phyloP scores from a whole-genome alignment of 2,329 filamentous ascomycete species.

The Penicillium sp. region DNA sequence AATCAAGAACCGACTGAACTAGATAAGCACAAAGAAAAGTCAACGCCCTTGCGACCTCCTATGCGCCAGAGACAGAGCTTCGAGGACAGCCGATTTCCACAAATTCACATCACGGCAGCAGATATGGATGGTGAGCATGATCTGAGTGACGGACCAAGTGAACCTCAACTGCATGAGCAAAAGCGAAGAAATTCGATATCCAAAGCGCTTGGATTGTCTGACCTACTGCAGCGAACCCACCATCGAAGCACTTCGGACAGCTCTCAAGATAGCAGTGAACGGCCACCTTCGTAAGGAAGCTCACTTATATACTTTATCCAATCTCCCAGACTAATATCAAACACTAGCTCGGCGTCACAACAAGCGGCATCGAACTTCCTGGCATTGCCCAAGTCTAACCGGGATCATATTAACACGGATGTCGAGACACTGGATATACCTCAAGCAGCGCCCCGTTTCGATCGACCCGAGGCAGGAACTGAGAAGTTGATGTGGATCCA shows the following conservation, averaged over 20 bases:
- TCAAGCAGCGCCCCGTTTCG: slow-evolving; percentile 29
- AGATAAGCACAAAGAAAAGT: slow-evolving; percentile 1
- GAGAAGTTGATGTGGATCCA: slow-evolving; percentile 38
- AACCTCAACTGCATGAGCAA: slow-evolving; percentile 13
- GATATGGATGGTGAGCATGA: slow-evolving; percentile 15
- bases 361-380: slow-evolving; percentile 25
- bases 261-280: slow-evolving; percentile 17
- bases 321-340: background rate
- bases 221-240: slow-evolving; percentile 9
- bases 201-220: slow-evolving; percentile 10
- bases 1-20: background rate
- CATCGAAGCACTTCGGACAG: slow-evolving; percentile 15
- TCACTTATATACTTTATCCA: background rate
- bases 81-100: slow-evolving; percentile 22
- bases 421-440: slow-evolving; percentile 25
- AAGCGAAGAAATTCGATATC: slow-evolving; percentile 10
- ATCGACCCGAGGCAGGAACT: slow-evolving; percentile 32
- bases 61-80: slow-evolving; percentile 28
- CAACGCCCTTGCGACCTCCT: slow-evolving; percentile 16
- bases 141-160: slow-evolving; percentile 15
- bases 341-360: slow-evolving; percentile 15
- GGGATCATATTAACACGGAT: slow-evolving; percentile 25
- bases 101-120: slow-evolving; percentile 32
- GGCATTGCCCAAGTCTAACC: slow-evolving; percentile 22
- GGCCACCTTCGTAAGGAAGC: slow-evolving; percentile 17